Evolutionary conservation across 78 protist genomes (phyloP), one percentile per base, ranked within the genome.

Genomic region (Dictyostelium capitatum): DNA sequence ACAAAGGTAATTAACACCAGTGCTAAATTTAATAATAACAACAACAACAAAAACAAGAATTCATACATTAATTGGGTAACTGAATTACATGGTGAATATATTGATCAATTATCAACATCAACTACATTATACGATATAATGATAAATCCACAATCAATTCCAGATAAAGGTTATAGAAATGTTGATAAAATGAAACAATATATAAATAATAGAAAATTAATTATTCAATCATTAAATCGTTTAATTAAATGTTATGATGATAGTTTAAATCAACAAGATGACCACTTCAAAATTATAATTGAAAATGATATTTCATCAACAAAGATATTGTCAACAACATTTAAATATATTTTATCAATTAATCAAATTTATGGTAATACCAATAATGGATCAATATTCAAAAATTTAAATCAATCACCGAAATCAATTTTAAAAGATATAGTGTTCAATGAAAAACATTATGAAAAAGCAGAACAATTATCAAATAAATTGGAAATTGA

Each of bases 391-490:
- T 56, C 48, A 53, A 37, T 84, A 46, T 46, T 84, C 54, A 37
- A 46, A 37, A 84, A 65, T 56, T n/a, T 84, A 5, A 70, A 84
- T 56, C 48, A 41, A 59, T 46, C 78, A 15, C 93, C 93, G 64
- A 72, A 77, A 64, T 46, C 65, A 47, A 46, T 87, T 25, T 23
- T 87, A 30, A 70, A 87, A 50, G 47, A 87, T 37, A 64, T 87
- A 11, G 75, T 87, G 19, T 87, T 87, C 32, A 43, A 51, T 56
- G 80, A 87, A 57, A 64, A 87, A 51, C 67, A 87, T 75, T 87
- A 78, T 65, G 48, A 59, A 57, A 87, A 87, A 47, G 93, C 93
- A 25, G 93, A 87, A 51, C 30, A 51, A 37, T 43, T 87, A 57
- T 69, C 93, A 19, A 41, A 47, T 28, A 77, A 64, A 25, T 25